These are phyloP conservation scores for Serendipita sp. DNA, from an alignment of 768 basidiomycete genomes.

Conservation along the genomic window DNA sequence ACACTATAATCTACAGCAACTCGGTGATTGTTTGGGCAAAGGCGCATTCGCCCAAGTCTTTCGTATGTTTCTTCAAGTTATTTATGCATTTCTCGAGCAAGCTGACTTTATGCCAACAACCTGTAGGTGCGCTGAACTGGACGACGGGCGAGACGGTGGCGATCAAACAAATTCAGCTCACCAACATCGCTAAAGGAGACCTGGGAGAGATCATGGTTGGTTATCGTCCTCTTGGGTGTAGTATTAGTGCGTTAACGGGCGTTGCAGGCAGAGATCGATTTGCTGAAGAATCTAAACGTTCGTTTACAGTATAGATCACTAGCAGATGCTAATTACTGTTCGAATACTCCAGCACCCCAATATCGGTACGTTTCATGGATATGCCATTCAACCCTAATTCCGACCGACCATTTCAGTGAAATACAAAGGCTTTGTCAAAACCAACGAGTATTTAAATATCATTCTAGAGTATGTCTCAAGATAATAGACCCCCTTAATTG, in stretches of 20 bases:
- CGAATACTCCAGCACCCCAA: conserved; percentile 56
- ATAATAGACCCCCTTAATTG: neutral
- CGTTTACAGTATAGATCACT: conserved; percentile 13
- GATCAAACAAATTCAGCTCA: conserved; percentile 91
- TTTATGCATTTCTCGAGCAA: neutral
- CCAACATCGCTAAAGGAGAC: conserved; percentile 84
- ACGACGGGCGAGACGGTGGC: conserved; percentile 97
- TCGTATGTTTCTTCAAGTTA: conserved; percentile 33
- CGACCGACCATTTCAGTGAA: conserved; percentile 38
- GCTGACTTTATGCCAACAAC: neutral
- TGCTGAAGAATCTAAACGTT: conserved; percentile 93
- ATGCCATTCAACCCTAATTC: too few relatives aligned
- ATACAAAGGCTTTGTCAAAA: conserved; percentile 96
- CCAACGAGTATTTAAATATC: conserved; percentile 86
- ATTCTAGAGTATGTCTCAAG: conserved; percentile 62
- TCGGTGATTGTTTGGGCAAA: conserved; percentile 90
- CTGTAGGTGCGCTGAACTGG: conserved; percentile 74
- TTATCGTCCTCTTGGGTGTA: conserved; percentile 11
- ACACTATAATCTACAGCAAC: conserved; percentile 43
- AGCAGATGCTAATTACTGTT: neutral
- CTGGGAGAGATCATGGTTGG: conserved; percentile 94
- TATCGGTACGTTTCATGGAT: conserved; percentile 25
- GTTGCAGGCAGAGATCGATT: conserved; percentile 80
- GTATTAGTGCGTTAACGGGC: neutral
- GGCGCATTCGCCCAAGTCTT: conserved; percentile 97